Evolutionary conservation across 2,329 filamentous ascomycete genomes (phyloP), one percentile per base, ranked within the genome.

Genomic region (Tolypocladium album): DNA sequence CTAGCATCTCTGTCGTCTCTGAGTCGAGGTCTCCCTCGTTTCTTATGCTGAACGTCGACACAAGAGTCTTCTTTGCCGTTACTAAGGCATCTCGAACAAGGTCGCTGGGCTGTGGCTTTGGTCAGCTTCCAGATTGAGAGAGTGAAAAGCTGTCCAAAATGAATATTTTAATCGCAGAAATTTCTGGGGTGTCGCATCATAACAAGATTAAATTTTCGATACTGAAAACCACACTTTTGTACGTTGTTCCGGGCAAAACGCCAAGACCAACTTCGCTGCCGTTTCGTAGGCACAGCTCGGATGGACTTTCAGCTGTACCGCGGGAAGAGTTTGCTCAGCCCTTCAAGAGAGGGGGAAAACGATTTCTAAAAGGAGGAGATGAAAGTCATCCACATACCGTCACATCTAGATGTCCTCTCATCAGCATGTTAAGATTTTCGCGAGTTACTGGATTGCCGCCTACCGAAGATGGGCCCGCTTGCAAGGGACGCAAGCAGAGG

Each of bases 11-110:
- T 78, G 61, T 90, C 88, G 69, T 93, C 89, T 67, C 89, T 84
- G 65, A 94, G 77, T 64, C 90, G 82, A 61, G 90, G 90, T 56
- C 90, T 82, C 50, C 90, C 90, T 66, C 90, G 79, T 72, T 93
- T 94, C 74, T 93, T 94, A 74, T 94, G 90, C 69, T 91, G 88
- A 40, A 94, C 89, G 72, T 94, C 90, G 66, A 90, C 79, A 69
- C 90, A 94, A 9, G 86, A 81, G 61, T 92, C 88, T 78, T 93
- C 80, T 68, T 93, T 94, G 62, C 88, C 88, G 68, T 90, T 90
- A 67, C 85, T 85, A 40, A 88, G 76, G 70, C 90, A 94, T 69
- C 90, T 83, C 36, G 87, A 87, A 70, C 90, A 94, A 36, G 90
- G 90, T 60, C 90, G 82, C 72, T 90, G 87, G 57, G 88, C 86